phyloP scores from a whole-genome alignment of 108 stramenopile genomes.

The Bacterosira constricta region DNA sequence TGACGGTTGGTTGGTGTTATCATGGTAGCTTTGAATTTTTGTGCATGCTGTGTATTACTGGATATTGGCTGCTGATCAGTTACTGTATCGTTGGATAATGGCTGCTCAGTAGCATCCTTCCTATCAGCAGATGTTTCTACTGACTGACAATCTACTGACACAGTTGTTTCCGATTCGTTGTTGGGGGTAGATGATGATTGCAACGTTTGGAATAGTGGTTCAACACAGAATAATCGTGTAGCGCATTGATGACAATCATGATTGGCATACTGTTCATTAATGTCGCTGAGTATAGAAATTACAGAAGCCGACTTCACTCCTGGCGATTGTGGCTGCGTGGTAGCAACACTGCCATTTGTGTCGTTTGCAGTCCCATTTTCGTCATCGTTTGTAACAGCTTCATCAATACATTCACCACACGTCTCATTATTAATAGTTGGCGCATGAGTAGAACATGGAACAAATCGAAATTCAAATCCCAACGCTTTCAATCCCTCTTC shows the following conservation, averaged over 20 bases:
- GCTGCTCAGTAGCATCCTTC: too few species aligned
- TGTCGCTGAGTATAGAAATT: background rate
- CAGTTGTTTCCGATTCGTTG: slow-evolving; percentile 1
- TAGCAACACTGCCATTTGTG: too few species aligned
- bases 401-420: background rate
- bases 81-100: background rate
- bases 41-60: background rate
- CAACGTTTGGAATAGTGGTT: too few species aligned
- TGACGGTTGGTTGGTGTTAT: slow-evolving; percentile 67
- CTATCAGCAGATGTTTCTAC: too few species aligned
- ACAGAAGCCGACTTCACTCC: too few species aligned
- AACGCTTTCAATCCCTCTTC: slow-evolving; percentile 55
- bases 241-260: slow-evolving; percentile 36
- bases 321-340: too few species aligned
- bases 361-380: too few species aligned
- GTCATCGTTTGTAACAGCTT: background rate
- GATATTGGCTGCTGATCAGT: background rate
- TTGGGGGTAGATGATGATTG: too few species aligned
- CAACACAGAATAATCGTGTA: slow-evolving; percentile 65
- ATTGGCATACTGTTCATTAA: background rate
- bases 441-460: slow-evolving; percentile 41
- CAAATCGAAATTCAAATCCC: slow-evolving; percentile 67
- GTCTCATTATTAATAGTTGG: background rate
- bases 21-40: background rate
- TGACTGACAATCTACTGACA: too few species aligned